phyloP scores from a whole-genome alignment of 495 filamentous ascomycete species.

The Bombardia bombarda region DNA sequence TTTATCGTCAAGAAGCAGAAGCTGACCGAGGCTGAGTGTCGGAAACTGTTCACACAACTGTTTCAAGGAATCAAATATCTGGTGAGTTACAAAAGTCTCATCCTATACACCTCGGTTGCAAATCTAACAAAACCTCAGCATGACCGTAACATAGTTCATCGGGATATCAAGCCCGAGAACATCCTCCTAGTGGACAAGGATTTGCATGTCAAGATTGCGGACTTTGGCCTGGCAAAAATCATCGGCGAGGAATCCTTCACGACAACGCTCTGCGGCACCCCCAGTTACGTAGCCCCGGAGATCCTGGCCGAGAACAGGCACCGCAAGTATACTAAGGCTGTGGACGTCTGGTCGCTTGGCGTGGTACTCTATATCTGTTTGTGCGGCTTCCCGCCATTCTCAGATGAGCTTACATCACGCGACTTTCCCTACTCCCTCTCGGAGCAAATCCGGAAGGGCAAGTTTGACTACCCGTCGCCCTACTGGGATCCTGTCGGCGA shows the following conservation, averaged over 20 bases:
- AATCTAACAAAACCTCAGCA: constrained; percentile 57
- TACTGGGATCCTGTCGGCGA: constrained; percentile 97
- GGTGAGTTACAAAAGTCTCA: constrained; percentile 43
- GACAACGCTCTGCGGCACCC: constrained; percentile 93
- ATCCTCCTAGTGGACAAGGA: constrained; percentile 82
- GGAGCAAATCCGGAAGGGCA: constrained; percentile 81
- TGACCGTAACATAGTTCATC: constrained; percentile 93
- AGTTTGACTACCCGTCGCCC: constrained; percentile 91
- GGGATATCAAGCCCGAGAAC: constrained; percentile 98
- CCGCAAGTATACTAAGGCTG: constrained; percentile 86
- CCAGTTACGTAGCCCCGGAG: constrained; percentile 93
- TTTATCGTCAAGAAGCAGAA: constrained; percentile 83
- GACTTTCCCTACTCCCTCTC: constrained; percentile 77
- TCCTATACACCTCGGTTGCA: background rate
- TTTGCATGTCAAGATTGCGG: constrained; percentile 82
- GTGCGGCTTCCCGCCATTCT: constrained; percentile 96
- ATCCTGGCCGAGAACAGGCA: constrained; percentile 72
- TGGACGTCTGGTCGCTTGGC: constrained; percentile 95
- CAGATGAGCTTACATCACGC: constrained; percentile 79
- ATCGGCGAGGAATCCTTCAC: constrained; percentile 98
- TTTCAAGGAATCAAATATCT: constrained; percentile 93
- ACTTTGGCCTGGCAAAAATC: constrained; percentile 97
- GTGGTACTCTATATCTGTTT: constrained; percentile 99
- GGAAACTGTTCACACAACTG: constrained; percentile 82
- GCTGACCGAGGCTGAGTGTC: constrained; percentile 71